Conservation (phyloP, 1,139 yeast genomes). For the Candida sojae region DNA sequence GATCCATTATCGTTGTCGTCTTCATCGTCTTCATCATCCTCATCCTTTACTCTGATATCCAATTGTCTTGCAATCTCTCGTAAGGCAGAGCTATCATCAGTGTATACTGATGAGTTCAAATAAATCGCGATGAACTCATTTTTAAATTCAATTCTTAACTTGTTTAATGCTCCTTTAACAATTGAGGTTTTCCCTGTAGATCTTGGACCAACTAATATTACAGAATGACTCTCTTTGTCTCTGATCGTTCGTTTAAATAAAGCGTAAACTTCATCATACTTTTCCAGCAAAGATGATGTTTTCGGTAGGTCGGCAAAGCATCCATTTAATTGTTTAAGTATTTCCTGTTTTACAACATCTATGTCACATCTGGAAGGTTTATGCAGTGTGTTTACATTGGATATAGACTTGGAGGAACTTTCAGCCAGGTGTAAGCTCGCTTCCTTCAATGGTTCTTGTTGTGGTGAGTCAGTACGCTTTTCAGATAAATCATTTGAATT, state of each 20-base stretch:
- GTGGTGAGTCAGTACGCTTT: neutral
- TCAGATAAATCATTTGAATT: neutral
- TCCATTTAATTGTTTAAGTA: constrained; percentile 24
- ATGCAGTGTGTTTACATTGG: too few species aligned
- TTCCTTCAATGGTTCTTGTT: neutral
- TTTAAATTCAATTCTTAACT: constrained; percentile 38
- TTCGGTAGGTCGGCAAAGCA: constrained; percentile 20
- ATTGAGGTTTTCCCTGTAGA: constrained; percentile 74
- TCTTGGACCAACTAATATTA: constrained; percentile 77
- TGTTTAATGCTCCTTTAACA: constrained; percentile 56
- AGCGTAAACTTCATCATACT: constrained; percentile 51
- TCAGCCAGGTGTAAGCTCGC: too few species aligned
- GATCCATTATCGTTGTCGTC: neutral
- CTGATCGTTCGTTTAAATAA: constrained; percentile 66
- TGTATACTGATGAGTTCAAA: constrained; percentile 71
- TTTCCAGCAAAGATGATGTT: constrained; percentile 25
- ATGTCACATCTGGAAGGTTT: constrained; percentile 16
- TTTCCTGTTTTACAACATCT: constrained; percentile 16
- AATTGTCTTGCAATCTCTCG: constrained; percentile 85
- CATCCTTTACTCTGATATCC: constrained; percentile 44
- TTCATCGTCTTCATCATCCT: constrained; percentile 7
- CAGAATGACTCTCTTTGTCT: constrained; percentile 79
- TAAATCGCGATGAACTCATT: constrained; percentile 61
- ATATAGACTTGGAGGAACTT: too few species aligned
- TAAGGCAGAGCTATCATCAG: constrained; percentile 77